phyloP scores from a whole-genome alignment of 2,329 filamentous ascomycete genomes.

The Beauveria bassiana region DNA sequence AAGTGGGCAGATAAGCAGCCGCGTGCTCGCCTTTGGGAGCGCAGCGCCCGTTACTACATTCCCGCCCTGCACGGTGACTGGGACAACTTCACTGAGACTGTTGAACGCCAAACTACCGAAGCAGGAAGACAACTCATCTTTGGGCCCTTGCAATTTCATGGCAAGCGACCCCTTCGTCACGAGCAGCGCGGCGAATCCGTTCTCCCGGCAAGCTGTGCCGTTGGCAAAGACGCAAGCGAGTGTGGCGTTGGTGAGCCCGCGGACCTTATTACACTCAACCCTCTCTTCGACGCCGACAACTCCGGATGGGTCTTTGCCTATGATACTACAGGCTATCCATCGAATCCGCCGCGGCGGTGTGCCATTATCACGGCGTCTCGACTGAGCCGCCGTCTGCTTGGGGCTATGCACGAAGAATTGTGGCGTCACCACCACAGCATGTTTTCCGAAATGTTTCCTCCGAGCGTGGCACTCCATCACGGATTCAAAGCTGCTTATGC shows the following conservation, averaged over 20 bases:
- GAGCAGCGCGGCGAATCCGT: slow-evolving; percentile 46
- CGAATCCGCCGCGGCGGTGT: slow-evolving; percentile 58
- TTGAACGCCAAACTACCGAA: slow-evolving; percentile 51
- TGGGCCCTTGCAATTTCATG: slow-evolving; percentile 53
- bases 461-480: slow-evolving; percentile 63
- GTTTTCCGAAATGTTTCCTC: slow-evolving; percentile 76
- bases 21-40: slow-evolving; percentile 69
- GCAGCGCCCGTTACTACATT: slow-evolving; percentile 69
- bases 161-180: slow-evolving; percentile 37
- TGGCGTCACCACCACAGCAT: slow-evolving; percentile 59
- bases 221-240: slow-evolving; percentile 39
- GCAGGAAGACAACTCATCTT: slow-evolving; percentile 53
- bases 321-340: slow-evolving; percentile 62
- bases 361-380: slow-evolving; percentile 66
- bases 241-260: slow-evolving; percentile 67
- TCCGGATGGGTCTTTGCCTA: slow-evolving; percentile 67
- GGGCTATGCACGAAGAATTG: slow-evolving; percentile 69
- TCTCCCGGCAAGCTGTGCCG: slow-evolving; percentile 47
- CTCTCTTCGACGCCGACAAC: slow-evolving; percentile 62
- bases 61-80: slow-evolving; percentile 61
- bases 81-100: slow-evolving; percentile 62
- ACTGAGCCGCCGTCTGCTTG: slow-evolving; percentile 56
- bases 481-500: slow-evolving; percentile 73
- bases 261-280: slow-evolving; percentile 71
- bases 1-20: slow-evolving; percentile 62